A percentile compares a stretch with the other conserved stretches of the same genome.
phyloP scores from a whole-genome alignment of 352 stramenopile species.

The Globisporangium orthogonon region DNA sequence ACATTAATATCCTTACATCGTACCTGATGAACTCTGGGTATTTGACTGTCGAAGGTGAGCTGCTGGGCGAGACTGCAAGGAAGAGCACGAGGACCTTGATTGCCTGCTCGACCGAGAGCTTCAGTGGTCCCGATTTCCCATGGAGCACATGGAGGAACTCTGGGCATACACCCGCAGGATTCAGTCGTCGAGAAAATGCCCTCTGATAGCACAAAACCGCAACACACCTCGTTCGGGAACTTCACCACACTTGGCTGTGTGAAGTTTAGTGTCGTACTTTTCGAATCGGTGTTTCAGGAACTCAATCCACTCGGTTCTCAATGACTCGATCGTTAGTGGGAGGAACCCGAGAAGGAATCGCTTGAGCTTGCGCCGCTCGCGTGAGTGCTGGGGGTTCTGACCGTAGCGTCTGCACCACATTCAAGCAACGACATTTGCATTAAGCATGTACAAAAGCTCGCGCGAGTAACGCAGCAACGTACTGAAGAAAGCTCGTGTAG shows the following conservation, averaged over 20 bases:
- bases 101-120: constrained; percentile 28
- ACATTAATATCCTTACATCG: no score
- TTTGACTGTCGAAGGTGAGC: constrained; percentile 14
- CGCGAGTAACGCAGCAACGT: not conserved
- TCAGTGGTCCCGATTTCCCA: constrained; percentile 12
- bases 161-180: constrained; percentile 3
- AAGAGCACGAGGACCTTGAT: constrained; percentile 29
- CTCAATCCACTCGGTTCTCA: constrained; percentile 3
- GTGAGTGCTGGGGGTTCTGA: constrained; percentile 32
- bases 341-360: constrained; percentile 19
- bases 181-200: not conserved
- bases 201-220: not conserved
- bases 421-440: not conserved
- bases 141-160: constrained; percentile 31
- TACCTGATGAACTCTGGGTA: constrained; percentile 38
- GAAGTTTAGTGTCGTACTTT: constrained; percentile 30
- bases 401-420: constrained; percentile 30
- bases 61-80: constrained; percentile 21
- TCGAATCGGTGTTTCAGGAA: constrained; percentile 29
- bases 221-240: constrained; percentile 26
- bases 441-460: not conserved
- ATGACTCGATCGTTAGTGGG: not conserved
- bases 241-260: constrained; percentile 18
- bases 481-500: constrained; percentile 53
- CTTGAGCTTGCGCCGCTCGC: constrained; percentile 36